Evolutionary conservation across 2,329 filamentous ascomycete genomes (phyloP).

Genomic region (Xylaria sp.): DNA sequence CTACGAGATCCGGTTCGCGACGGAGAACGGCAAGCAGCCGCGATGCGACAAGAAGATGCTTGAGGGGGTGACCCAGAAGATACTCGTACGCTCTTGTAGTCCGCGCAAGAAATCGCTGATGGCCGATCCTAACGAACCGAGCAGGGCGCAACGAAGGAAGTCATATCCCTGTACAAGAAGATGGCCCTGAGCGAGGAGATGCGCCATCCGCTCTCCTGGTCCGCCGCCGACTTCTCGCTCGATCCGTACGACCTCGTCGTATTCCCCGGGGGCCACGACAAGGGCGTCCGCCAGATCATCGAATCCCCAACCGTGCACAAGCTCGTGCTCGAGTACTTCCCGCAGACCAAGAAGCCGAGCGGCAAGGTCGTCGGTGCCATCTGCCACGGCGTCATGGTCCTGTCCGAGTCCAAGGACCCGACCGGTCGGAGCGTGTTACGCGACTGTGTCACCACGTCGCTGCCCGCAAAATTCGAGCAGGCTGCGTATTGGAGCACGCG

Average conservation of each 20-base stretch:
- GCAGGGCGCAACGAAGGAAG: constrained; percentile 49
- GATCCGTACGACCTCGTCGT: constrained; percentile 51
- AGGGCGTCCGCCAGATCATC: constrained; percentile 53
- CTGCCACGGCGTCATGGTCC: constrained; percentile 56
- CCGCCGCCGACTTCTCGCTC: constrained; percentile 46
- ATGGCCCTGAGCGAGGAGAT: constrained; percentile 49
- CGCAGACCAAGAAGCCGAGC: constrained; percentile 47
- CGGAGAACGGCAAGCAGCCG: constrained; percentile 50
- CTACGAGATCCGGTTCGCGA: constrained; percentile 53
- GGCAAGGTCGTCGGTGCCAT: constrained; percentile 51
- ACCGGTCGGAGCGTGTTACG: constrained; percentile 51
- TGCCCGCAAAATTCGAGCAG: constrained; percentile 53
- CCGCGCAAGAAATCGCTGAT: not conserved
- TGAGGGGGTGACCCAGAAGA: constrained; percentile 50
- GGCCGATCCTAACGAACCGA: constrained; percentile 5
- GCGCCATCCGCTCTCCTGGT: constrained; percentile 49
- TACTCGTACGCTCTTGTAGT: constrained; percentile 45
- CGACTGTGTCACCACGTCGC: constrained; percentile 50
- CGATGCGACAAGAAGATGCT: constrained; percentile 54
- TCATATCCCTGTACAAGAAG: constrained; percentile 44
- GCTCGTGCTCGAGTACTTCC: constrained; percentile 51
- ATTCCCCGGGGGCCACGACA: constrained; percentile 57
- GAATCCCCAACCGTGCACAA: constrained; percentile 49
- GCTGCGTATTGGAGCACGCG: constrained; percentile 52
- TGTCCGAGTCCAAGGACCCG: constrained; percentile 45